These are phyloP conservation scores for Carex myosuroides DNA, from an alignment of 176 grass and related monocot species.

Conservation along the genomic window DNA sequence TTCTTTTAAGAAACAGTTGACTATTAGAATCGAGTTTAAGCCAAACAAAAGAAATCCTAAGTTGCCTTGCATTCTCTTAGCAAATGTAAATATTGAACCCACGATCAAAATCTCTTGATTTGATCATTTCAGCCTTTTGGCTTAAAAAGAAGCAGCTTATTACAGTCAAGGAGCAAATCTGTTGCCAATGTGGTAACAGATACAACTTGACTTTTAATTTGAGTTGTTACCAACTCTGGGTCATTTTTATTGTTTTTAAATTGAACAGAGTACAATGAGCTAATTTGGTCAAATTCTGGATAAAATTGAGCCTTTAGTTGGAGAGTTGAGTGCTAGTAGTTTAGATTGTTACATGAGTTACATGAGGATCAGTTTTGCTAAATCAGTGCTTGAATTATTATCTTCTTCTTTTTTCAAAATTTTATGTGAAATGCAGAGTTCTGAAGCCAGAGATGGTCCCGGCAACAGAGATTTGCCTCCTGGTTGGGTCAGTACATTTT, in stretches of 20 bases:
- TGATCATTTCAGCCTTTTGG: background rate
- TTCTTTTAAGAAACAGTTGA: background rate
- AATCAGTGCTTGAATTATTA: background rate
- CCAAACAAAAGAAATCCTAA: background rate
- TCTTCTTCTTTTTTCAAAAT: constrained; percentile 6
- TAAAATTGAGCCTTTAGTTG: background rate
- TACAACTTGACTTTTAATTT: background rate
- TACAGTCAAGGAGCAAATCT: background rate
- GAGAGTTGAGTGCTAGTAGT: background rate
- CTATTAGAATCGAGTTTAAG: background rate
- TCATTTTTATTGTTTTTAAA: background rate
- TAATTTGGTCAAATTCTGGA: background rate
- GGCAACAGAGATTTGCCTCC: constrained; percentile 40
- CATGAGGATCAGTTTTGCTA: background rate
- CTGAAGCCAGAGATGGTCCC: constrained; percentile 30
- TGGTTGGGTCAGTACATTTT: constrained; percentile 63
- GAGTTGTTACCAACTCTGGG: background rate
- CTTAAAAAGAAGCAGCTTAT: background rate
- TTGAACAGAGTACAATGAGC: background rate
- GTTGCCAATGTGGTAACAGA: background rate
- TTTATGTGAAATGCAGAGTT: constrained; percentile 31
- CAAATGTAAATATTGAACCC: background rate
- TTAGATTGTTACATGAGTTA: background rate
- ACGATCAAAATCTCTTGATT: background rate
- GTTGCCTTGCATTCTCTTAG: background rate